Evolutionary conservation across 2,329 filamentous ascomycete species (phyloP).

Genomic region (Cordyceps pruinosa): DNA sequence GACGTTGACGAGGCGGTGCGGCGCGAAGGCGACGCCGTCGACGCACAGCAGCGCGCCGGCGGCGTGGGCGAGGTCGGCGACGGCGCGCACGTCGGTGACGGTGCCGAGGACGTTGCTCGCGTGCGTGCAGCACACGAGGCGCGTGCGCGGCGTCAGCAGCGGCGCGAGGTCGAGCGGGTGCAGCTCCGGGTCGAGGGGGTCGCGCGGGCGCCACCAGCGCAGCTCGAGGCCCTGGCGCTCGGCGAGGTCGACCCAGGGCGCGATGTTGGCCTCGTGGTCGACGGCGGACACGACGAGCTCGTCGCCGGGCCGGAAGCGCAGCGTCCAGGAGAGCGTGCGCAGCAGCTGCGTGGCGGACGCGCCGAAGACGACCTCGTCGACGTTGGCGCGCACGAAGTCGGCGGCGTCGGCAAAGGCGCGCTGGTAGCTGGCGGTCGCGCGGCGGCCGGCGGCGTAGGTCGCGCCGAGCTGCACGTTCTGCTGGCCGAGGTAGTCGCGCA

Average conservation of each 20-base stretch:
- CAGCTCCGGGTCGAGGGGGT: conserved; percentile 50
- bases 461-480: conserved; percentile 73
- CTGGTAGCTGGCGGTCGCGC: conserved; percentile 52
- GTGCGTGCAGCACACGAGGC: conserved; percentile 67
- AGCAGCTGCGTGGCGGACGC: conserved; percentile 70
- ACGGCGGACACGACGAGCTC: conserved; percentile 65
- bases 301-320: conserved; percentile 48
- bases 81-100: conserved; percentile 55
- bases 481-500: conserved; percentile 57
- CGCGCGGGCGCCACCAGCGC: conserved; percentile 61
- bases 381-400: conserved; percentile 60
- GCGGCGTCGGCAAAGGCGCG: conserved; percentile 59
- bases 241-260: conserved; percentile 66
- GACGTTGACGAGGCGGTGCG: conserved; percentile 65
- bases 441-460: conserved; percentile 54
- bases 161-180: conserved; percentile 47
- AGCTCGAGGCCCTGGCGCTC: conserved; percentile 51
- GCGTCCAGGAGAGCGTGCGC: conserved; percentile 57
- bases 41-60: conserved; percentile 56
- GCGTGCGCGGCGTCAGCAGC: conserved; percentile 57
- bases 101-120: conserved; percentile 67
- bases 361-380: conserved; percentile 65
- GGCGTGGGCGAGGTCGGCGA: conserved; percentile 46
- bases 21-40: conserved; percentile 71
- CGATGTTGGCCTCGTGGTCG: conserved; percentile 73